These are phyloP conservation scores for Agapanthus africanus DNA, from an alignment of 106 monocot species.

Conservation along the genomic window DNA sequence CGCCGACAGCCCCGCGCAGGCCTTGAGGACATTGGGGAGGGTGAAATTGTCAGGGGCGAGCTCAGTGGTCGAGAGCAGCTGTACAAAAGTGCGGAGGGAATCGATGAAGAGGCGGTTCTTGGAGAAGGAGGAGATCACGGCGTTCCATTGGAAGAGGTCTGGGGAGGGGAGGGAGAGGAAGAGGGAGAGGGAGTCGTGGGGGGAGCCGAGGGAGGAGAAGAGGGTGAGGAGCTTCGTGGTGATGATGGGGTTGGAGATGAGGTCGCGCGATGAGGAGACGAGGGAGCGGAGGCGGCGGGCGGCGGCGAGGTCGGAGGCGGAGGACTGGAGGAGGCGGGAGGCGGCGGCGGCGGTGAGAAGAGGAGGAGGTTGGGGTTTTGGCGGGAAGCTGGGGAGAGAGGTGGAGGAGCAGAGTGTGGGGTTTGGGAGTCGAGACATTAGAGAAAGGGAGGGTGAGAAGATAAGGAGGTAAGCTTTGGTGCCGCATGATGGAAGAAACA, in stretches of 20 bases:
- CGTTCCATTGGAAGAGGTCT: slow-evolving; percentile 59
- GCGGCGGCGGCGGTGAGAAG: slow-evolving; percentile 15
- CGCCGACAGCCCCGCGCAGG: slow-evolving; percentile 29
- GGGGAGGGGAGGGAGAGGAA: slow-evolving; percentile 21
- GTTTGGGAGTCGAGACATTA: background rate
- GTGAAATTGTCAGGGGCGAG: slow-evolving; percentile 54
- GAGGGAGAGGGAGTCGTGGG: slow-evolving; percentile 21
- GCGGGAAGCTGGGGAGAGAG: too few species aligned
- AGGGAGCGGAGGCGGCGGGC: slow-evolving; percentile 28
- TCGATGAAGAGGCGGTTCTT: slow-evolving; percentile 34
- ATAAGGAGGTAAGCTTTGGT: too few species aligned
- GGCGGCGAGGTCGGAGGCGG: slow-evolving; percentile 11
- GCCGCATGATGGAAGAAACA: too few species aligned
- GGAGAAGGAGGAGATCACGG: slow-evolving; percentile 48
- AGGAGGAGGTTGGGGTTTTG: background rate
- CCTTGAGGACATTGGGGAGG: slow-evolving; percentile 52
- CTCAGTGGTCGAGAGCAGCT: slow-evolving; percentile 21
- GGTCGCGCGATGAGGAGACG: slow-evolving; percentile 19
- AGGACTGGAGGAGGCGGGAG: slow-evolving; percentile 24
- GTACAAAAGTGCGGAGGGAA: slow-evolving; percentile 19
- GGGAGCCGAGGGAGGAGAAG: slow-evolving; percentile 38
- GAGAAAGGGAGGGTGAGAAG: too few species aligned
- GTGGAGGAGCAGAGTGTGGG: background rate
- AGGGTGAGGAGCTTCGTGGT: slow-evolving; percentile 52
- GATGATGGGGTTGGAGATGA: slow-evolving; percentile 30